These are phyloP conservation scores for Penstemon barbatus DNA, from an alignment of 257 asterid species.

Conservation along the genomic window DNA sequence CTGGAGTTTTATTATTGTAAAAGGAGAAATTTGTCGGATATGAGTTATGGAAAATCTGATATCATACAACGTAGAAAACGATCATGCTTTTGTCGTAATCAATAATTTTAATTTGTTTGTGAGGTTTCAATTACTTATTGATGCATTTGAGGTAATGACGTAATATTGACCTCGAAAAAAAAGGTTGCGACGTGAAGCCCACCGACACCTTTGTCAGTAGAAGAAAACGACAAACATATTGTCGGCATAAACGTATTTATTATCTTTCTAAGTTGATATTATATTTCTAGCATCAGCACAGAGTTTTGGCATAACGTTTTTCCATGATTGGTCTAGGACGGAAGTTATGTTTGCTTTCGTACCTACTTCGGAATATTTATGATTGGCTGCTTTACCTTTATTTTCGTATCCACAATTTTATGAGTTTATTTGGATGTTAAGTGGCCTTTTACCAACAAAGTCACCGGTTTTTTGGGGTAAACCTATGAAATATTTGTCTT, in stretches of 20 bases:
- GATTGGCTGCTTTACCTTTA: background rate
- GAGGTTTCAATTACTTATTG: constrained; percentile 16
- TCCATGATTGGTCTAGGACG: background rate
- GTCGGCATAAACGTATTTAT: constrained; percentile 16
- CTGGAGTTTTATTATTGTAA: constrained; percentile 8
- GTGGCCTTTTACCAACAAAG: background rate
- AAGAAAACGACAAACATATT: background rate
- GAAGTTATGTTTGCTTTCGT: background rate
- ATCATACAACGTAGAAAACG: constrained; percentile 12
- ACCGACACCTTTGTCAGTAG: constrained; percentile 17
- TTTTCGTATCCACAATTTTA: background rate
- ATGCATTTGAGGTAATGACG: constrained; percentile 9
- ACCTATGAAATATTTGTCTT: background rate
- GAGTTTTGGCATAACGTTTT: background rate
- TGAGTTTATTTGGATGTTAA: background rate
- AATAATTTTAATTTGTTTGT: background rate
- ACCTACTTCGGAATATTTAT: background rate
- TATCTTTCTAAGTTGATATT: background rate
- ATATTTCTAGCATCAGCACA: background rate
- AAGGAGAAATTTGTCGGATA: constrained; percentile 24
- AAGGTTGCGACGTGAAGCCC: constrained; percentile 3
- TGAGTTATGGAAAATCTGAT: background rate
- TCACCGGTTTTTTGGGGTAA: background rate
- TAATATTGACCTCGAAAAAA: background rate
- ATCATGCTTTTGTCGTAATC: constrained; percentile 11